A percentile compares a stretch with the other conserved stretches of the same genome.
These are phyloP conservation scores for Trichothecium sympodiale DNA, from an alignment of 2,329 filamentous ascomycete species.

Conservation along the genomic window DNA sequence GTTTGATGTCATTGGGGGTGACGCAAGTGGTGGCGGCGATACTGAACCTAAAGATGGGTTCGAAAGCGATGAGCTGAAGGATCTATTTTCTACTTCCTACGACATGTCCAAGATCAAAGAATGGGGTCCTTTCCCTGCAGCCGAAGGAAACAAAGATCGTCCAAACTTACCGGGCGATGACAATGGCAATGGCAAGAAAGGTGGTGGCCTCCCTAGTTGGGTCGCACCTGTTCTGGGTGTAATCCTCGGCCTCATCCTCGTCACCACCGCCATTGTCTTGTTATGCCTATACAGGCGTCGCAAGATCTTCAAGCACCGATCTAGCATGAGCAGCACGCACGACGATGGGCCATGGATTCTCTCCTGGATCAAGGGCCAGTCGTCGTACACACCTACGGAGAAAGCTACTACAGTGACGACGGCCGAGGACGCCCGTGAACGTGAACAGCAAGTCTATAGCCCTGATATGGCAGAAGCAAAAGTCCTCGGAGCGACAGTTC, in stretches of 20 bases:
- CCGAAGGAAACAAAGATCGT: slow-evolving; percentile 10
- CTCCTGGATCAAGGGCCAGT: slow-evolving; percentile 39
- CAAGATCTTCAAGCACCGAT: slow-evolving; percentile 25
- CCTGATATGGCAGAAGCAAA: slow-evolving; percentile 27
- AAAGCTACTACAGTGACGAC: slow-evolving; percentile 35
- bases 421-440: slow-evolving; percentile 25
- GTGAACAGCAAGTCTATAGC: slow-evolving; percentile 1
- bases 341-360: slow-evolving; percentile 36
- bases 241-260: slow-evolving; percentile 44
- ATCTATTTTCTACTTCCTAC: slow-evolving; percentile 46
- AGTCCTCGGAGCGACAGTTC: slow-evolving; percentile 4
- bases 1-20: slow-evolving; percentile 55
- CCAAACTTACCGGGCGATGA: slow-evolving; percentile 7
- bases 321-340: slow-evolving; percentile 29
- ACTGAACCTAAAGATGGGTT: slow-evolving; percentile 21
- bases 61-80: slow-evolving; percentile 29
- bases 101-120: slow-evolving; percentile 41
- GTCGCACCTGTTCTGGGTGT: slow-evolving; percentile 52
- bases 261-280: slow-evolving; percentile 38
- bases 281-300: slow-evolving; percentile 42
- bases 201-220: slow-evolving; percentile 38
- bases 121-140: slow-evolving; percentile 48
- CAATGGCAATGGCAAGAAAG: slow-evolving; percentile 14
- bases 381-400: slow-evolving; percentile 11
- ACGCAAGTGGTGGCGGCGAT: slow-evolving; percentile 56